These are phyloP conservation scores for Rhypophila decipiens DNA, from an alignment of 495 filamentous ascomycete species.

Conservation along the genomic window DNA sequence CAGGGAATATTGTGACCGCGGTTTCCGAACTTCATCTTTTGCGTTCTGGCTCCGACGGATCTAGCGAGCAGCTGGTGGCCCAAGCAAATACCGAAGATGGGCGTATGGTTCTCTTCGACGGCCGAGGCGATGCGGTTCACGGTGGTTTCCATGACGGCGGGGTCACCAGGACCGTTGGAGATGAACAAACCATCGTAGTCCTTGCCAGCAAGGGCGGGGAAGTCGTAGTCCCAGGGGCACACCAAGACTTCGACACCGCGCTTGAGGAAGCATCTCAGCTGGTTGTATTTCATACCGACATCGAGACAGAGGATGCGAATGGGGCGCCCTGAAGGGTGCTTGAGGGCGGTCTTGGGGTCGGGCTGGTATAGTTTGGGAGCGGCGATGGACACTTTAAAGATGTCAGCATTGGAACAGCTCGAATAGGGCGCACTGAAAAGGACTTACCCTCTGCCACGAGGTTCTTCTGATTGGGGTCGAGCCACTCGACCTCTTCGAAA, in stretches of 20 bases:
- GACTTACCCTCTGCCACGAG: slow-evolving; percentile 86
- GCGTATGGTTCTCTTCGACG: slow-evolving; percentile 66
- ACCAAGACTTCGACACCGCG: slow-evolving; percentile 93
- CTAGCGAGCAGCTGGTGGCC: slow-evolving; percentile 92
- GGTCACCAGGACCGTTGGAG: slow-evolving; percentile 95
- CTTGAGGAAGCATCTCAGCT: slow-evolving; percentile 82
- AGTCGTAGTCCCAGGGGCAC: slow-evolving; percentile 93
- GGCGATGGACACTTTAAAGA: slow-evolving; percentile 70
- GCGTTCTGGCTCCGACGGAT: slow-evolving; percentile 78
- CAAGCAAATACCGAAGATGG: slow-evolving; percentile 94
- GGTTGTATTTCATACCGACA: slow-evolving; percentile 96
- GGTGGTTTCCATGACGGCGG: slow-evolving; percentile 70
- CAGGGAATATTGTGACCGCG: slow-evolving; percentile 98
- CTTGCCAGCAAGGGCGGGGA: slow-evolving; percentile 62
- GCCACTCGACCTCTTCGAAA: slow-evolving; percentile 79
- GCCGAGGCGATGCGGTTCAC: slow-evolving; percentile 68
- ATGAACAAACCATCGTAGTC: slow-evolving; percentile 96
- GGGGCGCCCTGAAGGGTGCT: slow-evolving; percentile 79
- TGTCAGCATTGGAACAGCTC: slow-evolving; percentile 26
- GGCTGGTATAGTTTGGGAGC: slow-evolving; percentile 77
- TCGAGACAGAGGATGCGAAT: slow-evolving; percentile 87
- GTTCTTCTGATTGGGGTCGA: slow-evolving; percentile 86
- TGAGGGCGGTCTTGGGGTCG: slow-evolving; percentile 51
- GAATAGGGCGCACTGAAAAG: slow-evolving; percentile 1
- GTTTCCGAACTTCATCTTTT: slow-evolving; percentile 99